Evolutionary conservation across 768 basidiomycete genomes (phyloP).

Genomic region (Termitomyces titanicus): DNA sequence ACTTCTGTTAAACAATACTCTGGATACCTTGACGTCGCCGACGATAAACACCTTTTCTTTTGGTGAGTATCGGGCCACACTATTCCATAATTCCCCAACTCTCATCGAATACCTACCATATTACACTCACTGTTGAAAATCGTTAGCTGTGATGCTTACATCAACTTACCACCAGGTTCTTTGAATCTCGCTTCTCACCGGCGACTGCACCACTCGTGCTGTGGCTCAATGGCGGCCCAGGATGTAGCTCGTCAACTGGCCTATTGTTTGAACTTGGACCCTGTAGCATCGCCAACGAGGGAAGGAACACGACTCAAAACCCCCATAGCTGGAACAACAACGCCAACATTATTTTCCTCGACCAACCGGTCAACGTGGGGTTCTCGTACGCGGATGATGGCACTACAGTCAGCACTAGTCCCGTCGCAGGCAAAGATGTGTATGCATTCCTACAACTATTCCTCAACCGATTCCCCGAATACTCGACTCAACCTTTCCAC

Average conservation of each 20-base stretch:
- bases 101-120: background rate
- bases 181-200: constrained; percentile 78
- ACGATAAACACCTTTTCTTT: constrained; percentile 84
- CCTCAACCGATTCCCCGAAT: constrained; percentile 72
- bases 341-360: constrained; percentile 76
- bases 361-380: constrained; percentile 86
- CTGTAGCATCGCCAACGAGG: constrained; percentile 68
- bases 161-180: constrained; percentile 56
- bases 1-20: constrained; percentile 74
- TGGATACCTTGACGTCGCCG: constrained; percentile 79
- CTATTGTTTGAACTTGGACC: constrained; percentile 93
- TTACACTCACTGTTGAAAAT: too few relatives aligned
- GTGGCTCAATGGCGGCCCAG: constrained; percentile 86
- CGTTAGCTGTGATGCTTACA: background rate
- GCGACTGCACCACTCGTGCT: constrained; percentile 77
- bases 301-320: constrained; percentile 69
- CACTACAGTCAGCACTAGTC: constrained; percentile 72
- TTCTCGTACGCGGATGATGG: constrained; percentile 82
- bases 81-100: background rate
- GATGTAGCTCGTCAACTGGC: constrained; percentile 75
- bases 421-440: constrained; percentile 87
- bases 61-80: constrained; percentile 46
- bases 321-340: constrained; percentile 81
- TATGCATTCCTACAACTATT: constrained; percentile 83
- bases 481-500: constrained; percentile 68